Percentiles rank a stretch among this genome's conserved stretches.
Conservation (phyloP, 139 green algal species). For the Zygnema circumcarinatum region DNA sequence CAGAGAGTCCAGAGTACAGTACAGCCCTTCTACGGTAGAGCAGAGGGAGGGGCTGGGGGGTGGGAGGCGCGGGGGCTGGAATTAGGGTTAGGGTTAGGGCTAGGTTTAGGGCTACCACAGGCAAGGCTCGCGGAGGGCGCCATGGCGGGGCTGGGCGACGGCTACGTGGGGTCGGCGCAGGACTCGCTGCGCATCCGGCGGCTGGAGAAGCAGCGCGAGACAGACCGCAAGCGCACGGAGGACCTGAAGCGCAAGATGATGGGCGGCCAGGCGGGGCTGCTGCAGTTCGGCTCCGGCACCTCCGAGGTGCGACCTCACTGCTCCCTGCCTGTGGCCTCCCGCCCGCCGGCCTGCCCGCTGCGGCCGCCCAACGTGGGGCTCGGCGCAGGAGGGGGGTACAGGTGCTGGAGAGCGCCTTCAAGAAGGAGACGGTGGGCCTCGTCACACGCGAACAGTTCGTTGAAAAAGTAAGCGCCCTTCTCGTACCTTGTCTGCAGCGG, state of each 20-base stretch:
- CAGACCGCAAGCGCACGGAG: conserved; percentile 40
- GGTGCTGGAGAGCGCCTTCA: conserved; percentile 87
- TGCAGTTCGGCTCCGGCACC: conserved; percentile 48
- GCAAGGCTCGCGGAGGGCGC: not conserved
- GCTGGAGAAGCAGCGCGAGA: conserved; percentile 48
- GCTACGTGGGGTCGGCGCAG: conserved; percentile 46
- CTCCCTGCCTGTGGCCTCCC: not conserved
- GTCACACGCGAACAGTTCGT: conserved; percentile 91
- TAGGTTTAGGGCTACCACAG: too few relatives aligned
- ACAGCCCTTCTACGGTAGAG: too few relatives aligned
- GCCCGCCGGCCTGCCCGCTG: not conserved
- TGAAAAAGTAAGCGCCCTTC: conserved; percentile 66
- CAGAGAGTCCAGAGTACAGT: too few relatives aligned
- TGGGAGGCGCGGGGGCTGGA: too few relatives aligned
- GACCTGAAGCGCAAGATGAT: conserved; percentile 33
- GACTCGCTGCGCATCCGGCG: conserved; percentile 46
- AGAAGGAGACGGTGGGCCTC: conserved; percentile 92
- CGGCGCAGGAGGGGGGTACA: conserved; percentile 38
- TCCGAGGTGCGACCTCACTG: conserved; percentile 54
- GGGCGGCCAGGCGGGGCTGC: conserved; percentile 20
- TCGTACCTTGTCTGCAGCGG: not conserved
- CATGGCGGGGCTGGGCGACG: conserved; percentile 55
- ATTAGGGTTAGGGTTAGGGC: too few relatives aligned
- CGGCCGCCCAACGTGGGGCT: conserved; percentile 32
- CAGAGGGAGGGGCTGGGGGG: too few relatives aligned